Evolutionary conservation across 768 basidiomycete genomes (phyloP).

Genomic region (Phanerodontia chrysosporium): DNA sequence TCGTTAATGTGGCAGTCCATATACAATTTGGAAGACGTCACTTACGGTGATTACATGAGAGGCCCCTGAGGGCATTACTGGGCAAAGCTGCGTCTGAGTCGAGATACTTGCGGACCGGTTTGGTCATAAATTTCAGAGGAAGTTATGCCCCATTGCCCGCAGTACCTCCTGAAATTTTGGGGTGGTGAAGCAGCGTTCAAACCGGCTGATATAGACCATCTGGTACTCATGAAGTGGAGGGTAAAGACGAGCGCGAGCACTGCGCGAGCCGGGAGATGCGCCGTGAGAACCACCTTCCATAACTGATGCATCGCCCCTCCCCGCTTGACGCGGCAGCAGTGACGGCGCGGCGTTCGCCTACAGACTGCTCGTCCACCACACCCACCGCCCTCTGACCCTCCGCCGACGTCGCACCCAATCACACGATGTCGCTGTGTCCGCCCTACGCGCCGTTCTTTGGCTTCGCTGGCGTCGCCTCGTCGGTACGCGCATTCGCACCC

Average conservation of each 20-base stretch:
- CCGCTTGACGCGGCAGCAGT: neutral
- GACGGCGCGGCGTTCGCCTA: constrained; percentile 1
- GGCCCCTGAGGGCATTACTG: too few relatives aligned
- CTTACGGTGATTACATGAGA: too few relatives aligned
- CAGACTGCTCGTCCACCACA: neutral
- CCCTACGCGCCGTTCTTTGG: constrained; percentile 98
- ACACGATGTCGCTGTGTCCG: constrained; percentile 57
- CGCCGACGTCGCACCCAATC: neutral
- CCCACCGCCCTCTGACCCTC: neutral
- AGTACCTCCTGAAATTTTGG: too few relatives aligned
- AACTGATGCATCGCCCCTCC: neutral
- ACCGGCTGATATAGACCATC: too few relatives aligned
- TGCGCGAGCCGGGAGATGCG: too few relatives aligned
- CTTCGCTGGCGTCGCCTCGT: constrained; percentile 91
- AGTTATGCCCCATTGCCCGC: neutral
- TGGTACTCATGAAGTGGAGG: too few relatives aligned
- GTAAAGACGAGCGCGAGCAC: too few relatives aligned
- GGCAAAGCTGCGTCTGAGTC: too few relatives aligned
- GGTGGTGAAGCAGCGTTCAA: too few relatives aligned
- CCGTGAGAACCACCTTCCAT: constrained; percentile 3
- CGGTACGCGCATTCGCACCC: constrained; percentile 49
- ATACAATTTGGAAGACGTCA: too few relatives aligned
- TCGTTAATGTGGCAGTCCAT: neutral
- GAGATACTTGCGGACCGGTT: too few relatives aligned
- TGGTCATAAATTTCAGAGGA: too few relatives aligned